Base-by-base conservation (phyloP, 129 eudicot genomes). In the Helichrysum umbraculigerum region DNA sequence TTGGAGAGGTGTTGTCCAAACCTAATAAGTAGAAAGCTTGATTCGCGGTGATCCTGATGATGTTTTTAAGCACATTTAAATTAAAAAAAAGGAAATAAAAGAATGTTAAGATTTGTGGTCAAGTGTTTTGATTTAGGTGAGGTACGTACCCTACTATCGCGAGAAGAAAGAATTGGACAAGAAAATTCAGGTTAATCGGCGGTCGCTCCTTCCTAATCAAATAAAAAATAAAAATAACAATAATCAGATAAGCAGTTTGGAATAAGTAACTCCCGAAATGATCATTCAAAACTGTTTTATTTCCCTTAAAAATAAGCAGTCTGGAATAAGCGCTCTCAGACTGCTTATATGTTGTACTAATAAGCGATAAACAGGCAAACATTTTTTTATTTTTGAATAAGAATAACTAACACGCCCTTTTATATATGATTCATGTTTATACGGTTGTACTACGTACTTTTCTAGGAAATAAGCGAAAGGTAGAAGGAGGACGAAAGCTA, bases 401-500 rank as follows among this genome's bases (percentile, higher is more conserved):
- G 16, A 63, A 16, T 64, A 14, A 4, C 41, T 4, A 64, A 28
- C 44, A 64, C 14, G 2, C 4, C 29, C 6, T 9, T 66, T 8
- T 37, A 21, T 29, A 11, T 73, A n/a, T 57, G 56, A 51, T 21
- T 28, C 62, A 25, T 61, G 14, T 76, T 33, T 32, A 67, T 39
- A 32, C 20, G 7, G 25, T n/a, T 19, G 41, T 4, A 41, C 14
- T 1, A 77, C 88, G 37, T 91, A 95, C 99, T 95, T 95, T 73
- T 95, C 99, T 14, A 95, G 99, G 77, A 95, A 95, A 76, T 89
- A 95, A 30, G 99, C 99, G 33, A 95, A 95, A 70, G 99, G 99
- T 41, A 89, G 64, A 68, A 95, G 94, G 58, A 95, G 96, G 62
- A 91, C 22, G 69, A 95, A 79, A 30, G 99, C 99, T 7, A 91